A percentile compares a stretch with the other conserved stretches of the same genome.
phyloP scores from a whole-genome alignment of 2,329 filamentous ascomycete species.

The Tricladium varicosporioides region DNA sequence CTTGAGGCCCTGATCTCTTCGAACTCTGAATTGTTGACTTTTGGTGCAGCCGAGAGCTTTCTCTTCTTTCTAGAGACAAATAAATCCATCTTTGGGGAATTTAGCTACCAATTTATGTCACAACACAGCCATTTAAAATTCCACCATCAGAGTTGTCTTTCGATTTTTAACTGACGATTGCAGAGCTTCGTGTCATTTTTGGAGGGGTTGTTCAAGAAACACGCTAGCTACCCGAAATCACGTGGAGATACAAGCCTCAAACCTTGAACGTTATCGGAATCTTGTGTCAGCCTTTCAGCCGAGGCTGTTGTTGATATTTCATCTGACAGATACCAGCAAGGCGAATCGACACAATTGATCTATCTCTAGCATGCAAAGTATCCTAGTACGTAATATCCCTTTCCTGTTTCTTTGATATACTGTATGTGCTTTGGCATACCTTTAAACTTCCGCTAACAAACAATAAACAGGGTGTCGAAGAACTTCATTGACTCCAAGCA shows the following conservation, averaged over 20 bases:
- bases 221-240: too few species aligned
- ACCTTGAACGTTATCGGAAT: too few species aligned
- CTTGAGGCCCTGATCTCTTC: slow-evolving; percentile 27
- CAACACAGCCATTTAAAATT: neutral
- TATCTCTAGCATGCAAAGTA: neutral
- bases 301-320: neutral
- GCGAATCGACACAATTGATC: neutral
- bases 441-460: neutral
- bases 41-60: slow-evolving; percentile 35
- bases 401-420: neutral
- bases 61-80: slow-evolving; percentile 57
- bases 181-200: too few species aligned
- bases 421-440: neutral
- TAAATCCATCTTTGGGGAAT: slow-evolving; percentile 40
- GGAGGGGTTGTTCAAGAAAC: too few species aligned
- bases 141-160: neutral
- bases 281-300: neutral
- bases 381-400: neutral
- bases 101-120: too few species aligned
- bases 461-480: neutral
- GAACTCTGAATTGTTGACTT: neutral
- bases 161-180: neutral
- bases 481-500: neutral
- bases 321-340: too few species aligned
- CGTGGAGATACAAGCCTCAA: too few species aligned